Base-by-base conservation (phyloP, 805 yeast genomes). In the Komagataella mondaviorum region DNA sequence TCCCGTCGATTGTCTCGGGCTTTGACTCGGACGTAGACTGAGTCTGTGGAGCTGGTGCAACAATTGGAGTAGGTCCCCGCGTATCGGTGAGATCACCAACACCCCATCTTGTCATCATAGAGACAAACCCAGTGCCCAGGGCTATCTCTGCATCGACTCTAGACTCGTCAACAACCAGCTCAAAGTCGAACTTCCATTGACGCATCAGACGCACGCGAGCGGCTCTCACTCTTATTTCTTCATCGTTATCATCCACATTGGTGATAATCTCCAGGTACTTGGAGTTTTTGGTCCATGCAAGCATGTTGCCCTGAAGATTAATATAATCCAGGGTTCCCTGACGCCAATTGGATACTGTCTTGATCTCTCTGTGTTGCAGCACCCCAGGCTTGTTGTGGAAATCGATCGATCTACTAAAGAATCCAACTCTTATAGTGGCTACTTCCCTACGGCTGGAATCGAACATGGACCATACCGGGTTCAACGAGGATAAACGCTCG, bases 21-120 rank as follows among this genome's bases (percentile, higher is more conserved):
- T 30, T 30, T 8, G 39, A 14, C 12, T 10, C 39, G 14, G 39
- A 30, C 39, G 10, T 30, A 8, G 39, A 30, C 14, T 30, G 39
- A 30, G 39, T 30, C 10, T 30, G 39, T 30, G 48, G 49, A 6
- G 50, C 22, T 39, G 43, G 24, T 39, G 20, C 45, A 7, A 60
- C 56, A 47, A 67, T 54, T 53, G 46, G 63, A 6, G 80, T 75
- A 23, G 82, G 82, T 16, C 82, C 82, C 48, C 72, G 67, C 23
- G 82, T 76, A 51, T 71, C 73, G 14, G 81, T 76, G 54, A 65
- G 66, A 59, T 71, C 77, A 50, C 81, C 81, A 49, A 69, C 61
- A 20, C 80, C 80, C 87, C 87, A 81, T 63, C 79, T 81, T n/a
- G 84, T 77, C 66, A 77, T 68, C 81, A 81, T 79, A 17, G 83